Conservation (phyloP, 768 basidiomycete genomes). For the Nidularia sp. region DNA sequence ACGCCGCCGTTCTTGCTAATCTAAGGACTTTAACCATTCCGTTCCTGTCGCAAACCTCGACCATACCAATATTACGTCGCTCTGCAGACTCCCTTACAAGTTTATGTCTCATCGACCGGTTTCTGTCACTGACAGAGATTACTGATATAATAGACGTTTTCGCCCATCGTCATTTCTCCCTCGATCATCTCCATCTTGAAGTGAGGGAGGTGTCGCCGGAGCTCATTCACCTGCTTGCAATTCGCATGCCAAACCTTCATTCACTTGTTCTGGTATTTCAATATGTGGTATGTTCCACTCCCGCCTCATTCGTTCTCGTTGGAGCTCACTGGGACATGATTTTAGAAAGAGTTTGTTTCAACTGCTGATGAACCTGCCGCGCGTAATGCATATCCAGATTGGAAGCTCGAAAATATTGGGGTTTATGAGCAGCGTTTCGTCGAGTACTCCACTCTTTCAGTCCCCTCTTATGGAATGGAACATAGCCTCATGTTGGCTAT, state of each 20-base stretch:
- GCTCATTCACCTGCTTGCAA: slow-evolving; percentile 14
- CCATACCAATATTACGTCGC: slow-evolving; percentile 15
- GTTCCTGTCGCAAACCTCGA: slow-evolving; percentile 10
- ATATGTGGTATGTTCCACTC: not conserved
- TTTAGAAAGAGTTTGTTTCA: not conserved
- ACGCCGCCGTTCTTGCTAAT: slow-evolving; percentile 2
- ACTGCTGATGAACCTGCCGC: not conserved
- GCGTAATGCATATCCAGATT: not conserved
- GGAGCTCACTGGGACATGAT: not conserved
- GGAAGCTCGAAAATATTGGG: not conserved
- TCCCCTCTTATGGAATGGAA: not conserved
- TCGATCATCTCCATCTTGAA: slow-evolving; percentile 18
- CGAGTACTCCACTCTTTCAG: not conserved
- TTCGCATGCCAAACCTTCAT: slow-evolving; percentile 12
- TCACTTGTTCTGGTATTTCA: slow-evolving; percentile 16
- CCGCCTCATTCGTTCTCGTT: not conserved
- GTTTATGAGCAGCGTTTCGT: not conserved
- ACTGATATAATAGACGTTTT: slow-evolving; percentile 16
- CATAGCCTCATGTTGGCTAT: not conserved
- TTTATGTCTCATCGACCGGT: slow-evolving; percentile 17
- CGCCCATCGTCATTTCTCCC: slow-evolving; percentile 11
- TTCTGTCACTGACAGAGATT: slow-evolving; percentile 16
- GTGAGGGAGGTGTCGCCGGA: slow-evolving; percentile 9
- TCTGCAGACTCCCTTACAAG: slow-evolving; percentile 17
- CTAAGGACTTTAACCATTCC: slow-evolving; percentile 20